Percentiles rank a stretch among this genome's conserved stretches.
Evolutionary conservation across 768 basidiomycete species (phyloP).

Genomic region (Melanogaster broomeanus): DNA sequence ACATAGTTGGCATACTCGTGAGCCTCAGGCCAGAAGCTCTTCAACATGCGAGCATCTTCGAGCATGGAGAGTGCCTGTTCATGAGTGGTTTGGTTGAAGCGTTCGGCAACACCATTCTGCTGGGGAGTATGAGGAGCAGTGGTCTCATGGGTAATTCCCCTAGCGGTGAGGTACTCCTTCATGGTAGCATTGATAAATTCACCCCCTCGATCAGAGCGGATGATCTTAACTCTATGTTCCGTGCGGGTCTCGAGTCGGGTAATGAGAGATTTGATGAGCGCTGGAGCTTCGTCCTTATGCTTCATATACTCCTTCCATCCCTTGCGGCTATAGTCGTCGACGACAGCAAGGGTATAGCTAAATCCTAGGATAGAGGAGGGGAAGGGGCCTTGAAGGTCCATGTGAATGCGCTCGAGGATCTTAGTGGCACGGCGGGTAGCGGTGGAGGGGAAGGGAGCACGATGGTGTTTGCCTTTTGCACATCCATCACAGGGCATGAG

Average conservation of each 20-base stretch:
- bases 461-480: conserved; percentile 11
- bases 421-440: neutral
- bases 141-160: conserved; percentile 2
- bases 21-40: conserved; percentile 23
- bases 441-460: conserved; percentile 1
- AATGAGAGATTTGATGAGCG: conserved; percentile 1
- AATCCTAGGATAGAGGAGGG: conserved; percentile 4
- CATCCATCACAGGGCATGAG: conserved; percentile 7
- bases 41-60: conserved; percentile 16
- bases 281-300: conserved; percentile 1
- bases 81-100: conserved; percentile 27
- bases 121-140: conserved; percentile 21
- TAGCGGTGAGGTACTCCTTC: neutral
- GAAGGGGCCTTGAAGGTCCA: conserved; percentile 3
- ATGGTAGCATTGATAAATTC: conserved; percentile 9
- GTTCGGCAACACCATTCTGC: conserved; percentile 33
- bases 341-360: neutral
- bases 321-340: conserved; percentile 10
- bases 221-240: neutral
- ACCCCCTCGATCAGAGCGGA: conserved; percentile 11
- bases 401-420: neutral
- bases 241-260: neutral
- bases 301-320: conserved; percentile 11
- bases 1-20: conserved; percentile 6
- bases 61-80: conserved; percentile 26